Evolutionary conservation across 805 yeast genomes (phyloP), one percentile per base, ranked within the genome.

Genomic region (Candida loeiensis): DNA sequence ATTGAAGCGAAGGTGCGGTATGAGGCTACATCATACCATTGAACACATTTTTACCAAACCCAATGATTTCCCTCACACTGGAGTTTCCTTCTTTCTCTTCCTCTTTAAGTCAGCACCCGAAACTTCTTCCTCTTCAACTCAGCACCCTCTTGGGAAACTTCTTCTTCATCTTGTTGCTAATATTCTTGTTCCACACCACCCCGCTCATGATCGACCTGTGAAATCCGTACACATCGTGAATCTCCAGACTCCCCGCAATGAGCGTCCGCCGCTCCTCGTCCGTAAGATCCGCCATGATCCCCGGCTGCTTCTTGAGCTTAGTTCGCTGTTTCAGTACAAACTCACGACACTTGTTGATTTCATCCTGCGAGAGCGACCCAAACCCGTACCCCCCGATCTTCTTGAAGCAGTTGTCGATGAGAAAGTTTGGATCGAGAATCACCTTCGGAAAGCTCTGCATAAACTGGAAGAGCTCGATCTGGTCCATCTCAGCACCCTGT

Each of bases 361-460:
- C 96, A 30, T 80, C 87, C 54, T 90, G 96, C 2, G 90, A 79
- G 16, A 87, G 61, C 46, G 81, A 81, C 15, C 86, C 89, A 53
- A 80, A 80, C 7, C 74, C 74, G 43, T 66, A 69, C 0, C 87
- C 83, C 17, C 81, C 76, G 35, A 82, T 73, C 42, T 80, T 80
- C 51, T 81, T 81, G 63, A 83, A 90, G 48, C 95, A 85, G 27
- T 80, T 71, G 45, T 82, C 89, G 52, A 89, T 72, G 34, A 89
- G 65, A 4, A 64, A 60, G 47, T 81, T 79, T 2, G 93, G 89
- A 58, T 89, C 84, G 3, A 85, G 51, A 13, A 86, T 51, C 18
- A 69, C 63, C 49, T 82, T 83, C 3, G 99, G 99, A 22, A 74
- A 77, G 45, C 84, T 82, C 60, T 91, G 99, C 48, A 91, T 76